Percentiles rank a stretch among this genome's conserved stretches.
Evolutionary conservation across 1,284 basidiomycete genomes (phyloP).

Genomic region (Puccinia horiana): DNA sequence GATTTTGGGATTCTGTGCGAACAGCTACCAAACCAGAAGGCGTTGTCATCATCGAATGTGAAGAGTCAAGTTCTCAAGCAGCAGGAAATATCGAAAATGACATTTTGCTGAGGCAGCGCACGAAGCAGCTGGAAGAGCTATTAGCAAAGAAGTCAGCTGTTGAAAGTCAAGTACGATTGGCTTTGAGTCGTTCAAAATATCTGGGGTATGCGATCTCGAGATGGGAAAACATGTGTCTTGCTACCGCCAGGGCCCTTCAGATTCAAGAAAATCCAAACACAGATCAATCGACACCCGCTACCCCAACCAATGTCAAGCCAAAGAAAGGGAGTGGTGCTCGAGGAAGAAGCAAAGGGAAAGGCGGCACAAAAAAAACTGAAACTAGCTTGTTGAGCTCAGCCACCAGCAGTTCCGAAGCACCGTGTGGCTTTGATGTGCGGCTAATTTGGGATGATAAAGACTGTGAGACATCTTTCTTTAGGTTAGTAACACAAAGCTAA

Average conservation of each 20-base stretch:
- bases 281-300: background rate
- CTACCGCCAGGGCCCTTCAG: slow-evolving; percentile 38
- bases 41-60: slow-evolving; percentile 51
- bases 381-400: slow-evolving; percentile 16
- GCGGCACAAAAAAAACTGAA: slow-evolving; percentile 18
- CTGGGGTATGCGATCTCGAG: slow-evolving; percentile 31
- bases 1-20: slow-evolving; percentile 41
- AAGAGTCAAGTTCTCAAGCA: background rate
- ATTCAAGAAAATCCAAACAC: slow-evolving; percentile 20
- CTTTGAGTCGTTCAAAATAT: slow-evolving; percentile 23
- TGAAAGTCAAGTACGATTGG: slow-evolving; percentile 36
- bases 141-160: background rate
- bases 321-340: background rate
- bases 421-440: slow-evolving; percentile 46
- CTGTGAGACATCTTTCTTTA: slow-evolving; percentile 22
- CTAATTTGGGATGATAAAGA: slow-evolving; percentile 49
- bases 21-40: slow-evolving; percentile 52
- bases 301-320: slow-evolving; percentile 2
- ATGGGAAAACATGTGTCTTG: slow-evolving; percentile 48
- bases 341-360: slow-evolving; percentile 39
- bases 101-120: background rate
- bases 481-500: background rate
- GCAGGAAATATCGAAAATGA: background rate
- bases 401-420: slow-evolving; percentile 44
- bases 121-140: slow-evolving; percentile 14